phyloP scores from a whole-genome alignment of 1,139 yeast genomes.

The Yamadazyma oceani region DNA sequence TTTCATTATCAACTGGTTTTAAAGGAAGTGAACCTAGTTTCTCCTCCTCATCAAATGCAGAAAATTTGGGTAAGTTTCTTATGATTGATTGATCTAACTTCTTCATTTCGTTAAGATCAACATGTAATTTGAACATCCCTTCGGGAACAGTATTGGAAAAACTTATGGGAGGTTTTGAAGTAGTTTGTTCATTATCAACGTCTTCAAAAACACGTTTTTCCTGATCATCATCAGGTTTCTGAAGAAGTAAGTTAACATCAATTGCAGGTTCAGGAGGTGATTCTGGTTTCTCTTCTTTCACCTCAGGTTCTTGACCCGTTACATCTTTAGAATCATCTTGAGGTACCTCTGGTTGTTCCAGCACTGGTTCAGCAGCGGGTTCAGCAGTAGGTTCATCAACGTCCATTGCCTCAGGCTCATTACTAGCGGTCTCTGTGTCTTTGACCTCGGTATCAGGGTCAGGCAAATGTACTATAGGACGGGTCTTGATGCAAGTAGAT shows the following conservation, averaged over 20 bases:
- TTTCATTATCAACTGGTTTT: slow-evolving; percentile 23
- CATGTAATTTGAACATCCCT: slow-evolving; percentile 58
- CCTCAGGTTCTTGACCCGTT: slow-evolving; percentile 8
- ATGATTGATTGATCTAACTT: slow-evolving; percentile 55
- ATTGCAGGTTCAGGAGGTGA: background rate
- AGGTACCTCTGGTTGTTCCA: too few relatives aligned
- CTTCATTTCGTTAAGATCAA: slow-evolving; percentile 53
- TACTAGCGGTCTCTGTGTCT: slow-evolving; percentile 11
- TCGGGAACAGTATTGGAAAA: background rate
- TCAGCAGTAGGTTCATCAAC: slow-evolving; percentile 11
- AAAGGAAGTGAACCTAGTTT: slow-evolving; percentile 20
- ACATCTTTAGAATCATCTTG: too few relatives aligned
- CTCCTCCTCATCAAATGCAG: slow-evolving; percentile 47
- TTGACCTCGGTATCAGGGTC: slow-evolving; percentile 12
- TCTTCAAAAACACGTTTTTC: slow-evolving; percentile 1
- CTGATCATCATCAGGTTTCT: slow-evolving; percentile 1
- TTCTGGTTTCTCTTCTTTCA: background rate
- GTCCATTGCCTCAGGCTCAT: slow-evolving; percentile 8
- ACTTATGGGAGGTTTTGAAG: background rate
- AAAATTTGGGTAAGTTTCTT: slow-evolving; percentile 53
- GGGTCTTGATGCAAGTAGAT: slow-evolving; percentile 55
- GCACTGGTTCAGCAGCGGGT: slow-evolving; percentile 2
- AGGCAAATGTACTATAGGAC: slow-evolving; percentile 17
- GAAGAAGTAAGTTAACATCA: background rate
- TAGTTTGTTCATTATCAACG: background rate